Base-by-base conservation (phyloP, 2,329 filamentous ascomycete genomes). In the Apiospora pterosperma region DNA sequence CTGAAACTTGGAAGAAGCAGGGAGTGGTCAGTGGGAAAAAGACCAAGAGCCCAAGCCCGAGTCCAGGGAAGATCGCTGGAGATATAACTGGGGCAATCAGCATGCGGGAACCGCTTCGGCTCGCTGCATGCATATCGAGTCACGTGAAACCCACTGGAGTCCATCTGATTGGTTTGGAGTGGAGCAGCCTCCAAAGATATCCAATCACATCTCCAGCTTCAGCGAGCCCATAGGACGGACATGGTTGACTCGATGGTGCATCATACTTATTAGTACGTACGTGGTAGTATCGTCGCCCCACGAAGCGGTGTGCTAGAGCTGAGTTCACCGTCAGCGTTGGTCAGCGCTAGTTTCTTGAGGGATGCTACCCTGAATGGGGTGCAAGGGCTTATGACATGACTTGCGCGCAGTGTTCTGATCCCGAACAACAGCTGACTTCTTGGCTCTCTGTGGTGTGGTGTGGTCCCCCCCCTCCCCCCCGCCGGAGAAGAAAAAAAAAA, bases 51-150 rank as follows among this genome's bases (percentile, higher is more conserved):
- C 28, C 31, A 38, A 25, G 44, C 44, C 48, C 28, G 12, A 10
- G 16, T 52, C 36, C 48, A 38, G 59, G 62, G 62, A 58, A 63
- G 52, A 63, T 62, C 52, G 62, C 52, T 63, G 62, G 62, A 63
- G 48, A 63, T 28, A 59, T 36, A 59, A 59, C 48, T 42, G 48
- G 38, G 48, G 48, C 21, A 36, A 38, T 48, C 28, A 62, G 42
- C 19, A 25, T 28, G 36, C 62, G 62, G 62, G 62, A 63, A 59
- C 38, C 48, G 62, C 62, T 63, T 59, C 62, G 62, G 62, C 48
- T 63, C 48, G 62, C 19, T 59, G 62, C 62, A 63, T 63, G 62
- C 62, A 19, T 44, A 8, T 31, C 0, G 2, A 4, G 10, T 59
- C 62, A 63, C 52, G 62, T 59, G 62, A 63, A 10, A 4, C 7